These are phyloP conservation scores for Hymenoscyphus occultus DNA, from an alignment of 2,329 filamentous ascomycete genomes.

Conservation along the genomic window DNA sequence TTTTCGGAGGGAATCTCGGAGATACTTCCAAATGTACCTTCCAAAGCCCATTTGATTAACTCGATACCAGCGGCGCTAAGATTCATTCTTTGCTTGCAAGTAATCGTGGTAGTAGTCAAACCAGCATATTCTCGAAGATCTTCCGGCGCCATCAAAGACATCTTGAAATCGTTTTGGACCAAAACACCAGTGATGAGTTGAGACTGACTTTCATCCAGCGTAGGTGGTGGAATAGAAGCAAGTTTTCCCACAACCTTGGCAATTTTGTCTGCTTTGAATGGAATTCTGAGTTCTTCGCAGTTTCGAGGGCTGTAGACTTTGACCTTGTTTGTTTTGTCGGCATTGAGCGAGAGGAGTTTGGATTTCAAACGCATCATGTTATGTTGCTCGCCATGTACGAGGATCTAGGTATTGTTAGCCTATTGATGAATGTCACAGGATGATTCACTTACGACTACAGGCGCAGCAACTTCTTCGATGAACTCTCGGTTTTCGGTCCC, in stretches of 20 bases:
- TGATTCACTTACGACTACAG: conserved; percentile 77
- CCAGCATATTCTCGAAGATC: conserved; percentile 95
- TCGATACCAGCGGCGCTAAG: conserved; percentile 87
- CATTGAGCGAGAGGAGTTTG: conserved; percentile 88
- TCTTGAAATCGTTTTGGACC: conserved; percentile 96
- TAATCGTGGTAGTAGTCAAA: conserved; percentile 91
- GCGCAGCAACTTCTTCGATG: conserved; percentile 88
- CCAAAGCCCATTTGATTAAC: conserved; percentile 88
- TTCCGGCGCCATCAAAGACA: conserved; percentile 94
- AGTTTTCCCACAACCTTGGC: conserved; percentile 95
- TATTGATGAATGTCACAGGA: background rate
- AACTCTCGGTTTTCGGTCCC: conserved; percentile 95
- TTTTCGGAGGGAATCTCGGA: conserved; percentile 53
- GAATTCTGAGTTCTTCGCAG: conserved; percentile 90
- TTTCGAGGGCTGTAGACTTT: conserved; percentile 95
- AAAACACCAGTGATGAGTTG: conserved; percentile 82
- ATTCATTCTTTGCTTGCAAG: conserved; percentile 86
- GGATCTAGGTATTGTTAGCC: conserved; percentile 57
- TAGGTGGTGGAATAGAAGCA: conserved; percentile 67
- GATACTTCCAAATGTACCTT: conserved; percentile 88
- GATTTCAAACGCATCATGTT: conserved; percentile 98
- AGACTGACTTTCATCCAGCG: conserved; percentile 44
- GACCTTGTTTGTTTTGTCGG: conserved; percentile 70
- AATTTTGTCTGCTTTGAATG: conserved; percentile 91
- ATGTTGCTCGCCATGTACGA: conserved; percentile 95